A percentile compares a stretch with the other conserved stretches of the same genome.
Evolutionary conservation across 345 rosid genomes (phyloP).

Genomic region (Eucalyptus paniculata): DNA sequence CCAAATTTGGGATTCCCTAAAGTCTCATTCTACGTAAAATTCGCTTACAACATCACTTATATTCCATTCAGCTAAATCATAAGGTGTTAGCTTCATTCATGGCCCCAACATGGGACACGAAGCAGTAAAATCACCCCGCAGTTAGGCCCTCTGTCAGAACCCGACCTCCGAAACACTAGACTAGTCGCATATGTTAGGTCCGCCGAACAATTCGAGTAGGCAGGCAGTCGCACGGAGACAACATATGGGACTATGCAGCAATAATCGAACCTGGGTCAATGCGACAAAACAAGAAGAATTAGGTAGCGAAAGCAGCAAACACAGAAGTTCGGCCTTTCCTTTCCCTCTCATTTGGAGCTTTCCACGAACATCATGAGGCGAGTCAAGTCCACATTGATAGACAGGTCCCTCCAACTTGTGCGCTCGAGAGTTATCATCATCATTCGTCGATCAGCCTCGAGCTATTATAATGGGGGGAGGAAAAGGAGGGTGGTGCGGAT

Average conservation of each 20-base stretch:
- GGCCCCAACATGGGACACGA: neutral
- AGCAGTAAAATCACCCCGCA: neutral
- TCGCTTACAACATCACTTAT: neutral
- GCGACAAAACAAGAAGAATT: neutral
- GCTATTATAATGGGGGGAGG: neutral
- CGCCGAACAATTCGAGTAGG: neutral
- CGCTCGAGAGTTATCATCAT: neutral
- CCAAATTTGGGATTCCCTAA: neutral
- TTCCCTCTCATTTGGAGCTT: neutral
- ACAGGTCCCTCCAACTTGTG: neutral
- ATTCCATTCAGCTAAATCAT: neutral
- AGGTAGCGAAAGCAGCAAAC: neutral
- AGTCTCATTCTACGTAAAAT: neutral
- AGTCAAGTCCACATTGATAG: neutral
- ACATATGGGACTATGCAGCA: neutral
- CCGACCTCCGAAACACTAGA: neutral
- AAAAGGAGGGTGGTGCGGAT: neutral
- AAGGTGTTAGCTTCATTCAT: neutral
- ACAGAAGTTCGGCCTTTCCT: neutral
- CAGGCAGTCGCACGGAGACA: neutral
- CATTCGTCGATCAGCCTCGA: neutral
- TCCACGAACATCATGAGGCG: neutral
- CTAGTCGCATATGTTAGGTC: neutral
- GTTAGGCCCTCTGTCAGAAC: neutral
- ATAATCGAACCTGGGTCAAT: neutral